Evolutionary conservation across 805 yeast species (phyloP), one percentile per base, ranked within the genome.

Genomic region (Monosporozyma yasuniensis): DNA sequence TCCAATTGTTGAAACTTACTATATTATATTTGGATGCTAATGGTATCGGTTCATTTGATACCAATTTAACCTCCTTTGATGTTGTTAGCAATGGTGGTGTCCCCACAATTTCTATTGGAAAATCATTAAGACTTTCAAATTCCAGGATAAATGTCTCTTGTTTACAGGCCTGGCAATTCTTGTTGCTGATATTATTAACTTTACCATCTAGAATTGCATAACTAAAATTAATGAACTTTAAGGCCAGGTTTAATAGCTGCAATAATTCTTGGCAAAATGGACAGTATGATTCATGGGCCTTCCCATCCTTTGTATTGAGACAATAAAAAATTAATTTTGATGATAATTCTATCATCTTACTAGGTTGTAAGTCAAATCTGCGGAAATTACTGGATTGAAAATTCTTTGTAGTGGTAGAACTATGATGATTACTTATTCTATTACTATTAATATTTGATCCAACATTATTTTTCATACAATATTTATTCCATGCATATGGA

Each of bases 291-390:
- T 61, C 56, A 12, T 35, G 28, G 8, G 41, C 47, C 46, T 66
- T 68, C 2, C 67, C 65, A 18, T 42, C 32, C 11, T 21, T n/a
- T 6, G 9, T 11, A 52, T 76, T 72, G 53, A 80, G 73, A 54
- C 88, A 78, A 63, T 89, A 91, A n/a, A 90, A 78, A 5, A 87
- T 70, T 47, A 88, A 77, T 60, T 87, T 95, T 0, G 93, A 75
- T 9, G 88, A 72, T 25, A 79, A 72, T 32, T 93, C 84, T 52
- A 83, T 39, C 53, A 57, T 70, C 61, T 88, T 89, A n/a, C 88
- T 76, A 18, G 81, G 84, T 67, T 91, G 98, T 50, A 85, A 79
- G 61, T 86, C 88, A 65, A 89, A 90, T 61, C 90, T 87, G 54
- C 97, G 75, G 49, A 89, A 73, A 3, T 87, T 79, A 5, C 87